A percentile compares a stretch with the other conserved stretches of the same genome.
phyloP scores from a whole-genome alignment of 306 rosid genomes.

The Rosa chinensis region DNA sequence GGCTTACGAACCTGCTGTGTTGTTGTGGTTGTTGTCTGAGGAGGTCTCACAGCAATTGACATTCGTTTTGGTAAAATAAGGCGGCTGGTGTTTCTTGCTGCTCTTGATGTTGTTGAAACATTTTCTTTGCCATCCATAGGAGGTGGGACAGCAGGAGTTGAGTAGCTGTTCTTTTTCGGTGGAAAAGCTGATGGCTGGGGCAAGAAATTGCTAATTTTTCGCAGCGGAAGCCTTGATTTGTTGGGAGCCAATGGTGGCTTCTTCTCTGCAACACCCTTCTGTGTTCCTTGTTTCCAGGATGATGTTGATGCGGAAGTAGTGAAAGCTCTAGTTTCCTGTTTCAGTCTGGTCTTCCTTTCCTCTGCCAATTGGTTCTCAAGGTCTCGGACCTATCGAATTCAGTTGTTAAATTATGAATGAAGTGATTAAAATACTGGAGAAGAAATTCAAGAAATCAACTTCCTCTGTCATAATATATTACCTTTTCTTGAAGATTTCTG shows the following conservation, averaged over 20 bases:
- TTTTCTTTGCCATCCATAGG: conserved; percentile 70
- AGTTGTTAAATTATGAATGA: neutral
- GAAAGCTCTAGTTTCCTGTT: conserved; percentile 73
- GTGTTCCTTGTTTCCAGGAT: conserved; percentile 35
- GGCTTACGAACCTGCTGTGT: conserved; percentile 58
- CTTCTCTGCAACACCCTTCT: conserved; percentile 43
- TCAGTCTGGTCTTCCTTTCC: conserved; percentile 77
- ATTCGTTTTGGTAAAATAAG: conserved; percentile 52
- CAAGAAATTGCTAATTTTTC: conserved; percentile 58
- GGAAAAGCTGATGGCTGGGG: conserved; percentile 60
- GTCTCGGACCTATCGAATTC: conserved; percentile 66
- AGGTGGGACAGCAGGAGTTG: conserved; percentile 22
- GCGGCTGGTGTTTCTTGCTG: conserved; percentile 32
- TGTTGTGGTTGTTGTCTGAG: conserved; percentile 28
- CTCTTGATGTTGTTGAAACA: conserved; percentile 33
- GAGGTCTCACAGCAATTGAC: conserved; percentile 65
- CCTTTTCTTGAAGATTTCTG: conserved; percentile 90
- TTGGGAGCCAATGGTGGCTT: conserved; percentile 85
- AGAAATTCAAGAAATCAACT: conserved; percentile 9
- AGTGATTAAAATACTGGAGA: neutral
- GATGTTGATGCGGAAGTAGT: conserved; percentile 49
- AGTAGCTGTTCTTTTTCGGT: conserved; percentile 32
- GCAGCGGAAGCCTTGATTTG: conserved; percentile 63
- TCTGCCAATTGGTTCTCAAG: conserved; percentile 87
- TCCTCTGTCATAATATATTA: conserved; percentile 20